A percentile compares a stretch with the other conserved stretches of the same genome.
phyloP scores from a whole-genome alignment of 179 eudicot species.

The Amaranthus tricolor region DNA sequence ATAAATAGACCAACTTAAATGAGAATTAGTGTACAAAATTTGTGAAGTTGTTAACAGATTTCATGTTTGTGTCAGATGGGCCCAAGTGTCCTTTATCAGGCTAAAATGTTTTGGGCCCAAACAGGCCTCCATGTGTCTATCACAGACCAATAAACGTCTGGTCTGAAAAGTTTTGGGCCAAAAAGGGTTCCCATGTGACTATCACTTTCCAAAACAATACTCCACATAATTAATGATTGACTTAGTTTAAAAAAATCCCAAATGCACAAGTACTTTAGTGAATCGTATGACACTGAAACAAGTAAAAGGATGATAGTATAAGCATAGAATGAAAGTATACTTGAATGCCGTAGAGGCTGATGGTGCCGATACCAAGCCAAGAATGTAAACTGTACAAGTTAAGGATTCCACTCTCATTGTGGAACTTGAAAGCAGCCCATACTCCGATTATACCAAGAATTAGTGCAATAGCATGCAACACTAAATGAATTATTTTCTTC shows the following conservation, averaged over 20 bases:
- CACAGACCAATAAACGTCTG: neutral
- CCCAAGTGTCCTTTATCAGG: neutral
- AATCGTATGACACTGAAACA: neutral
- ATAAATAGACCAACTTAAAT: no score
- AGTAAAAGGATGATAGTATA: slow-evolving; percentile 16
- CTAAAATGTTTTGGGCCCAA: neutral
- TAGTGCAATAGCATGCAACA: slow-evolving; percentile 66
- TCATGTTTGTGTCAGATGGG: neutral
- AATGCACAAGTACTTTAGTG: neutral
- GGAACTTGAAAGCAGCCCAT: slow-evolving; percentile 78
- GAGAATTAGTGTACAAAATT: no score
- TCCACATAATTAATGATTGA: neutral
- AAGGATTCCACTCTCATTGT: slow-evolving; percentile 69
- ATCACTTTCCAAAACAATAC: slow-evolving; percentile 5
- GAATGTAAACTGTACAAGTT: slow-evolving; percentile 94
- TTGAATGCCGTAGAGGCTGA: slow-evolving; percentile 80
- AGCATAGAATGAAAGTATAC: slow-evolving; percentile 29
- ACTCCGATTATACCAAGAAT: slow-evolving; percentile 80
- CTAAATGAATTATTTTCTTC: slow-evolving; percentile 67
- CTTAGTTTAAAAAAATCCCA: neutral
- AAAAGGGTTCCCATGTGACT: slow-evolving; percentile 2
- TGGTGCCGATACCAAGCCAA: slow-evolving; percentile 86
- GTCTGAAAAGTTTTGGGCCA: neutral
- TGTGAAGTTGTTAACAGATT: no score
- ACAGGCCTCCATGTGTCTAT: neutral